A percentile compares a stretch with the other conserved stretches of the same genome.
These are phyloP conservation scores for Liquidambar formosana DNA, from an alignment of 164 flowering plant genomes.

Conservation along the genomic window DNA sequence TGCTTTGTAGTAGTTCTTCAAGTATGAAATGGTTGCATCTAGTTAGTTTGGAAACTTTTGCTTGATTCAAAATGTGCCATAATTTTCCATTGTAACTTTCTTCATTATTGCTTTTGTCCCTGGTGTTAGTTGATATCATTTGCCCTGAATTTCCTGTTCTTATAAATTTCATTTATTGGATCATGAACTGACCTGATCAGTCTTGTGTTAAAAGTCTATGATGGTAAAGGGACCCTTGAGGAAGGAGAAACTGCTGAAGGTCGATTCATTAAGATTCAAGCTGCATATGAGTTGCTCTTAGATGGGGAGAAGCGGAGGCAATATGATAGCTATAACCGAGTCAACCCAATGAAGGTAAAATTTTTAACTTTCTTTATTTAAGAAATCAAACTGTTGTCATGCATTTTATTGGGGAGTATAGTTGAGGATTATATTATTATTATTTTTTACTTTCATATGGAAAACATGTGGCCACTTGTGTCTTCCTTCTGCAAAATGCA, in stretches of 20 bases:
- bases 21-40: too few species aligned
- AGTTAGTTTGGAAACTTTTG: too few species aligned
- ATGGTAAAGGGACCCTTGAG: conserved; percentile 88
- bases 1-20: too few species aligned
- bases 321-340: conserved; percentile 76
- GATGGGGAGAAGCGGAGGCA: conserved; percentile 69
- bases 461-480: too few species aligned
- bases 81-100: not conserved
- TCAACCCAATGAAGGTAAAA: conserved; percentile 91
- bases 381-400: not conserved
- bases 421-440: not conserved
- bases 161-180: not conserved
- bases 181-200: not conserved
- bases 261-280: conserved; percentile 94
- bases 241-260: conserved; percentile 95
- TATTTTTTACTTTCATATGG: not conserved
- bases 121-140: too few species aligned
- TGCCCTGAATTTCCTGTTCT: not conserved
- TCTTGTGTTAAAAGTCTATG: conserved; percentile 57
- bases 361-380: not conserved
- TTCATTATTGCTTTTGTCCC: not conserved
- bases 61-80: not conserved
- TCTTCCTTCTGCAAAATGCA: not conserved
- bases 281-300: conserved; percentile 92
- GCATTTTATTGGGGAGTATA: not conserved